A percentile compares a stretch with the other conserved stretches of the same genome.
phyloP scores from a whole-genome alignment of 208 protist genomes.

The Wallacemonas sp. region DNA sequence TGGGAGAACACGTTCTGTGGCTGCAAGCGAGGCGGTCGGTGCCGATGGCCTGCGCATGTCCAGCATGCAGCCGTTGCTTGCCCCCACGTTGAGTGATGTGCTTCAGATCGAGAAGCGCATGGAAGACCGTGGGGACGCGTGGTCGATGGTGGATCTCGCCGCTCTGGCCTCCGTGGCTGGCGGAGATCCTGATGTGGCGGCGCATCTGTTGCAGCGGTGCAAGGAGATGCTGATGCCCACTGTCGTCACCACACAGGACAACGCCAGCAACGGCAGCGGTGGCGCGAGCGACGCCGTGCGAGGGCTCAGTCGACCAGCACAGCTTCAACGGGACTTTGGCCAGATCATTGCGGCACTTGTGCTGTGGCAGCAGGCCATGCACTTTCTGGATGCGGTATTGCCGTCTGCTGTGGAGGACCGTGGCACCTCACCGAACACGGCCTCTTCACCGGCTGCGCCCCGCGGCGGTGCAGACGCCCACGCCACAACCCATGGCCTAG shows the following conservation, averaged over 20 bases:
- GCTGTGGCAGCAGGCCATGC: slow-evolving; percentile 8
- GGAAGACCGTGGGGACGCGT: slow-evolving; percentile 25
- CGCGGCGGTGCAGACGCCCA: no score
- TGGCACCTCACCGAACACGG: neutral
- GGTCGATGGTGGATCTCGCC: slow-evolving; percentile 28
- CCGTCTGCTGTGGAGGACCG: neutral
- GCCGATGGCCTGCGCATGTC: slow-evolving; percentile 2
- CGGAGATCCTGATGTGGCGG: neutral
- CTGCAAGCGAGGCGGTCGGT: neutral
- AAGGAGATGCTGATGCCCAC: slow-evolving; percentile 10
- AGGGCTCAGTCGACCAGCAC: neutral
- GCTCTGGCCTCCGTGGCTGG: slow-evolving; percentile 24
- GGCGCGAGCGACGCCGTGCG: slow-evolving; percentile 7
- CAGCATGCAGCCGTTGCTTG: neutral
- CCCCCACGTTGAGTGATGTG: slow-evolving; percentile 26
- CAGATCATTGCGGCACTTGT: slow-evolving; percentile 6
- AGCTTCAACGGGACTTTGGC: slow-evolving; percentile 4
- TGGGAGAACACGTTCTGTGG: no score
- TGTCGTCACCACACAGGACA: slow-evolving; percentile 8
- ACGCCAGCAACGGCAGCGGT: neutral
- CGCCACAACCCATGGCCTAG: no score
- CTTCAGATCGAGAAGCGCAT: slow-evolving; percentile 41
- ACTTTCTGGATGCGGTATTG: neutral
- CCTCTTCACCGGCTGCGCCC: no score
- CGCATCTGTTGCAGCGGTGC: neutral